phyloP scores from a whole-genome alignment of 345 rosid genomes.

The Trapa bicornis region DNA sequence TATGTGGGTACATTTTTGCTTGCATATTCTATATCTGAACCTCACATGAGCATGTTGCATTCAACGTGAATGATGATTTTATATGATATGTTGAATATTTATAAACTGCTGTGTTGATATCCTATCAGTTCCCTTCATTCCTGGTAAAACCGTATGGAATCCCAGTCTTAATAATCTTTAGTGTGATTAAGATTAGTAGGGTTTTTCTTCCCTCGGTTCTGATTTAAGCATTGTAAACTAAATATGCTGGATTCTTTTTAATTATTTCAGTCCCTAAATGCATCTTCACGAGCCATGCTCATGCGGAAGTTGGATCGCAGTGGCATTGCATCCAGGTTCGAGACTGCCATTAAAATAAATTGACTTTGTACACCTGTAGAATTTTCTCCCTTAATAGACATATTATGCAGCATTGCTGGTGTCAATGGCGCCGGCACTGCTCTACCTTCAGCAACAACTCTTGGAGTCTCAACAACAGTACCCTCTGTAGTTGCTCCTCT shows the following conservation, averaged over 20 bases:
- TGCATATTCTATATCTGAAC: background rate
- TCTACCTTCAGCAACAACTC: slow-evolving; percentile 28
- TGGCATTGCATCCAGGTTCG: slow-evolving; percentile 70
- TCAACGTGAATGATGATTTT: background rate
- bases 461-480: slow-evolving; percentile 28
- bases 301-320: slow-evolving; percentile 92
- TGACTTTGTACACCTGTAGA: background rate
- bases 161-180: background rate
- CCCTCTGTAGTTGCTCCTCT: slow-evolving; percentile 45
- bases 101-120: background rate
- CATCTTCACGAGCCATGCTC: slow-evolving; percentile 73
- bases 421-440: slow-evolving; percentile 32
- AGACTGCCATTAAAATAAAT: slow-evolving; percentile 1
- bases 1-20: background rate
- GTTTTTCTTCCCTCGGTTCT: background rate
- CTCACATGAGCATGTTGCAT: background rate
- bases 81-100: background rate
- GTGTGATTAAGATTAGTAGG: background rate
- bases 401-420: slow-evolving; percentile 22
- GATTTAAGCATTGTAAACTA: background rate
- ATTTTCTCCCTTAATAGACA: background rate
- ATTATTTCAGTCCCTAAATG: slow-evolving; percentile 64
- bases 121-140: background rate
- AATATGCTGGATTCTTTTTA: background rate
- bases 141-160: background rate